Conservation (phyloP, 1,284 basidiomycete species). For the Rhodofomes roseus region DNA sequence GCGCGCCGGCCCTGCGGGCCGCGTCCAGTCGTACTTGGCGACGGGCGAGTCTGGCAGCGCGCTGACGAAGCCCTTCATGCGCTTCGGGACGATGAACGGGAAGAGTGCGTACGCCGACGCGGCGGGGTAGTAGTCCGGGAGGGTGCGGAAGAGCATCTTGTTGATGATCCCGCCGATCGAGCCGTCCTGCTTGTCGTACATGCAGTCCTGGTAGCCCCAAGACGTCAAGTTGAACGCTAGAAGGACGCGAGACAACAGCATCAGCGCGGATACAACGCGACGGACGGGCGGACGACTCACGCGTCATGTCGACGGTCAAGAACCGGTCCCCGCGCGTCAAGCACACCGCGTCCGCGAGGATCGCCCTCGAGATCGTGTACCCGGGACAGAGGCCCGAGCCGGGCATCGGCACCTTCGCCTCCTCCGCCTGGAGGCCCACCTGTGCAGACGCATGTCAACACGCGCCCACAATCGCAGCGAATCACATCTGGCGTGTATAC, state of each 20-base stretch:
- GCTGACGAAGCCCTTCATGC: slow-evolving; percentile 36
- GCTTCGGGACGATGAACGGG: slow-evolving; percentile 55
- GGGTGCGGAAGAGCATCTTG: slow-evolving; percentile 66
- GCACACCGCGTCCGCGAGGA: slow-evolving; percentile 78
- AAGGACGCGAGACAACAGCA: too few species aligned
- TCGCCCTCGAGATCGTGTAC: slow-evolving; percentile 83
- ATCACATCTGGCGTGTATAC: slow-evolving; percentile 32
- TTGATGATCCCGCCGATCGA: slow-evolving; percentile 71
- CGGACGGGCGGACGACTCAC: slow-evolving; percentile 19
- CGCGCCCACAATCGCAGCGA: slow-evolving; percentile 38
- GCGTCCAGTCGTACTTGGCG: slow-evolving; percentile 44
- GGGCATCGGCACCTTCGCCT: slow-evolving; percentile 65
- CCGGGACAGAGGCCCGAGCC: slow-evolving; percentile 87
- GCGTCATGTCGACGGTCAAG: slow-evolving; percentile 72
- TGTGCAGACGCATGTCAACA: slow-evolving; percentile 28
- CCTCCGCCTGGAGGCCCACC: slow-evolving; percentile 59
- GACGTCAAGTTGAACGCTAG: slow-evolving; percentile 68
- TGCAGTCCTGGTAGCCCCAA: slow-evolving; percentile 75
- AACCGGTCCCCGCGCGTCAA: slow-evolving; percentile 73
- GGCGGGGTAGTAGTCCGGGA: slow-evolving; percentile 70
- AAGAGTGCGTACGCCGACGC: slow-evolving; percentile 60
- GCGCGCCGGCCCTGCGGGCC: slow-evolving; percentile 27
- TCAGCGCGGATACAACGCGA: too few species aligned
- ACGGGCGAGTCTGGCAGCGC: slow-evolving; percentile 25
- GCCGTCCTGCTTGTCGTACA: slow-evolving; percentile 59